Conservation (phyloP, 352 stramenopile species). For the Pythium phragmitis region DNA sequence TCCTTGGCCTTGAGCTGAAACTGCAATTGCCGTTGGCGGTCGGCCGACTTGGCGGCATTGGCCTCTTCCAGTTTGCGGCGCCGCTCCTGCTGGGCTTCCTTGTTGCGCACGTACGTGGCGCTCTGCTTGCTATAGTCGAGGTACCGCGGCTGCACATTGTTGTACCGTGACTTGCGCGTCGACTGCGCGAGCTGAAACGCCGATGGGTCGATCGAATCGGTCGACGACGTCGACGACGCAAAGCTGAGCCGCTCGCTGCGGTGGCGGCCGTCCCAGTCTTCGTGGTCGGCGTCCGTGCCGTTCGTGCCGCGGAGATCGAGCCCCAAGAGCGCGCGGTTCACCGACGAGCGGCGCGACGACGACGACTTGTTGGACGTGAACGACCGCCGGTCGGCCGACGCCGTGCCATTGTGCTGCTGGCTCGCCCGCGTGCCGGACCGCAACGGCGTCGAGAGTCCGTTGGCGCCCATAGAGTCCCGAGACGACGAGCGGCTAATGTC, state of each 20-base stretch:
- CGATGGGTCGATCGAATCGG: constrained; percentile 33
- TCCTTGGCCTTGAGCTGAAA: constrained; percentile 47
- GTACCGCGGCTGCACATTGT: constrained; percentile 56
- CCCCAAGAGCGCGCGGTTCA: constrained; percentile 2
- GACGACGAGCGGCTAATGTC: constrained; percentile 12
- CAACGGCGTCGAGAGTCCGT: not conserved
- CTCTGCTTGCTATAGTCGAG: constrained; percentile 54
- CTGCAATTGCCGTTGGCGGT: constrained; percentile 53
- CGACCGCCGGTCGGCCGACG: not conserved
- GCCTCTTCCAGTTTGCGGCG: constrained; percentile 64
- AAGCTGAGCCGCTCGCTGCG: constrained; percentile 22
- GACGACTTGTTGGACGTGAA: constrained; percentile 17
- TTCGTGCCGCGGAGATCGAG: constrained; percentile 7
- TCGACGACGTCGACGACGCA: constrained; percentile 30
- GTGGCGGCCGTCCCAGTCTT: constrained; percentile 24
- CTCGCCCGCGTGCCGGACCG: not conserved
- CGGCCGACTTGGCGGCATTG: constrained; percentile 57
- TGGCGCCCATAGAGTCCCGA: not conserved
- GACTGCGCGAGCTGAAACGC: constrained; percentile 21
- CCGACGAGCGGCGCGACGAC: constrained; percentile 9
- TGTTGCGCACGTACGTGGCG: constrained; percentile 42
- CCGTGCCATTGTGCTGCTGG: constrained; percentile 5
- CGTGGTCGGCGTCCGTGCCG: constrained; percentile 14
- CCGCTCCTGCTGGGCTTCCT: constrained; percentile 58
- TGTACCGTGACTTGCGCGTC: constrained; percentile 41